Evolutionary conservation across 768 basidiomycete genomes (phyloP).

Genomic region (Zangia roseola): DNA sequence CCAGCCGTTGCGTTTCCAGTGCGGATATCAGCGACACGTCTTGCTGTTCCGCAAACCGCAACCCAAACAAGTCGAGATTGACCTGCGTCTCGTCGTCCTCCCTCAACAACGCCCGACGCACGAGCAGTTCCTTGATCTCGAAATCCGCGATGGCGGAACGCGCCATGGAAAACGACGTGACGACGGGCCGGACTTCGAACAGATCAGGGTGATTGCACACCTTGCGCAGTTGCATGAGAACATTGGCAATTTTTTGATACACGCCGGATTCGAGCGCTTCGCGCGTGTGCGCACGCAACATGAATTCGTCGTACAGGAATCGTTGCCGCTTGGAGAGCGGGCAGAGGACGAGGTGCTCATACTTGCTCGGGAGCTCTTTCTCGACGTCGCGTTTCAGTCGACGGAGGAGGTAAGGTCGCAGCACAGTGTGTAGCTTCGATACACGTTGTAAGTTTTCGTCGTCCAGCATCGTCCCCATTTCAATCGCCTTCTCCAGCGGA

Average conservation of each 20-base stretch:
- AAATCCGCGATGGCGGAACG: conserved; percentile 77
- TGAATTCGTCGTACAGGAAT: conserved; percentile 96
- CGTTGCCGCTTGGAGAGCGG: conserved; percentile 88
- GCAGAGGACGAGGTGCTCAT: conserved; percentile 86
- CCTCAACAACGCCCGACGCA: conserved; percentile 70
- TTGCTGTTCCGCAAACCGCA: conserved; percentile 60
- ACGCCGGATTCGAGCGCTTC: conserved; percentile 82
- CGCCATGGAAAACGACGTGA: conserved; percentile 71
- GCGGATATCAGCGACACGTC: conserved; percentile 51
- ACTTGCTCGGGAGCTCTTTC: conserved; percentile 91
- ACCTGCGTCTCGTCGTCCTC: conserved; percentile 50
- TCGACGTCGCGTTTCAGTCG: conserved; percentile 98
- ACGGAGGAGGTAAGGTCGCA: conserved; percentile 94
- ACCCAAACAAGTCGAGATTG: conserved; percentile 62
- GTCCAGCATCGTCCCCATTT: conserved; percentile 72
- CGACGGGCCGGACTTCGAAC: conserved; percentile 85
- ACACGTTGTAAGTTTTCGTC: conserved; percentile 85
- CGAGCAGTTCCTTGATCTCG: conserved; percentile 84
- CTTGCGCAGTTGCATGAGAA: conserved; percentile 97
- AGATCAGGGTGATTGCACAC: conserved; percentile 94
- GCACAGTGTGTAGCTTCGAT: conserved; percentile 84
- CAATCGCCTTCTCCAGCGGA: conserved; percentile 92
- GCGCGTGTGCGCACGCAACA: conserved; percentile 82
- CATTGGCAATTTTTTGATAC: conserved; percentile 88
- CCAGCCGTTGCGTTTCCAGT: conserved; percentile 52